Conservation (phyloP, 345 rosid genomes). For the Cardiospermum halicacabum region DNA sequence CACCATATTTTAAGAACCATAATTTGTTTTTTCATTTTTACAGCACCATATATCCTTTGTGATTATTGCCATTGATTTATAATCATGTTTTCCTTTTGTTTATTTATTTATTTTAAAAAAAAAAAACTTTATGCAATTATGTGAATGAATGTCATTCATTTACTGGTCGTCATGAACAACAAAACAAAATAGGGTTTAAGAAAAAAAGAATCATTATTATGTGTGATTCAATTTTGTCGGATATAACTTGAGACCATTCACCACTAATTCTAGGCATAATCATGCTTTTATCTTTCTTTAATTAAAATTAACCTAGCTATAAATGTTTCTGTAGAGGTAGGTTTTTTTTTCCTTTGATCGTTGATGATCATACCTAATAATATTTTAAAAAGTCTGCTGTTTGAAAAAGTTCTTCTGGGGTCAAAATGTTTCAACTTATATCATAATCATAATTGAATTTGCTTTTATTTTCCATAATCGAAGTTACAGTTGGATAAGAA, state of each 20-base stretch:
- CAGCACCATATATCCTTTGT: constrained; percentile 23
- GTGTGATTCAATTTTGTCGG: constrained; percentile 36
- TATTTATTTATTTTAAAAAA: too few species aligned
- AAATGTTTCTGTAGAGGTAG: too few species aligned
- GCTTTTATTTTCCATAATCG: constrained; percentile 7
- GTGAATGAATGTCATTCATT: constrained; percentile 3
- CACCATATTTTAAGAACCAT: constrained; percentile 51
- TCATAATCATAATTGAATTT: constrained; percentile 8
- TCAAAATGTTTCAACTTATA: constrained; percentile 15
- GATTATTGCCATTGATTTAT: constrained; percentile 44
- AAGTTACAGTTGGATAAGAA: too few species aligned
- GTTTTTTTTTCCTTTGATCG: constrained; percentile 5
- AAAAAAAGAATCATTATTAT: constrained; percentile 12
- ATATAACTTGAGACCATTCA: constrained; percentile 22
- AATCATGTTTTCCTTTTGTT: constrained; percentile 35
- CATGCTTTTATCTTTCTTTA: constrained; percentile 21
- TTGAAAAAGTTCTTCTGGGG: constrained; percentile 1
- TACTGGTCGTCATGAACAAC: constrained; percentile 23
- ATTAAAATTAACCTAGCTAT: neutral
- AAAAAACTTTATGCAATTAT: neutral
- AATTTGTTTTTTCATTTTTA: constrained; percentile 44
- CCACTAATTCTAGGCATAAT: constrained; percentile 21
- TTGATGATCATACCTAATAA: constrained; percentile 10
- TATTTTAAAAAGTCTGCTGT: neutral
- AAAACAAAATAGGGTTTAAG: constrained; percentile 16